These are phyloP conservation scores for Lotmaria passim DNA, from an alignment of 208 protist species.

Conservation along the genomic window DNA sequence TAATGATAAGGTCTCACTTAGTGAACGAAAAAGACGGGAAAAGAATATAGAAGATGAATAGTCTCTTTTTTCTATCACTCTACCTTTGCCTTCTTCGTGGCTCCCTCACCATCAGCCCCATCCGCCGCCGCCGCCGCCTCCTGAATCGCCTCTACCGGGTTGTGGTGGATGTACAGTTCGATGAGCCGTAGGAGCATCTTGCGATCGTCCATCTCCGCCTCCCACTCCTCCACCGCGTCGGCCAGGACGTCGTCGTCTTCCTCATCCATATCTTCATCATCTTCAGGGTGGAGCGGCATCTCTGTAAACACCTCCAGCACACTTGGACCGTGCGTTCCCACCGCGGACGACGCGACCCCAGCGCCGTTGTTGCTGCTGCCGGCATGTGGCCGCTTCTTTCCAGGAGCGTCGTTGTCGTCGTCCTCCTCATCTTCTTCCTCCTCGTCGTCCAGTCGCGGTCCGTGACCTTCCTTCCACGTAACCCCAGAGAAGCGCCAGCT, in stretches of 20 bases:
- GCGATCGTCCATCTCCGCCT: constrained; percentile 79
- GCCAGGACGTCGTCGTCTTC: constrained; percentile 55
- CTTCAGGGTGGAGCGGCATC: constrained; percentile 73
- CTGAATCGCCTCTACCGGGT: constrained; percentile 35
- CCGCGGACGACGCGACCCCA: not conserved
- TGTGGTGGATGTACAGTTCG: constrained; percentile 40
- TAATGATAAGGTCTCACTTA: too few relatives aligned
- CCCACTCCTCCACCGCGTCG: constrained; percentile 69
- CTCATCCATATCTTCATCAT: constrained; percentile 58
- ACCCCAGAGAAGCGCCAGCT: constrained; percentile 70
- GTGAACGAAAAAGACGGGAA: not conserved
- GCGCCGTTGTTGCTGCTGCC: constrained; percentile 9
- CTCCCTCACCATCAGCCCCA: constrained; percentile 18
- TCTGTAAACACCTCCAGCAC: constrained; percentile 79
- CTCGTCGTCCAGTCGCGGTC: constrained; percentile 44
- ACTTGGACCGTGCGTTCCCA: constrained; percentile 53
- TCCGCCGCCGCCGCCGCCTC: constrained; percentile 37
- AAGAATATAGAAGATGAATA: constrained; percentile 6
- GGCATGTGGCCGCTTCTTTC: constrained; percentile 37
- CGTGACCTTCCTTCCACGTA: constrained; percentile 77
- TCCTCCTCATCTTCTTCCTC: constrained; percentile 31
- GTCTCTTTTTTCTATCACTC: constrained; percentile 41
- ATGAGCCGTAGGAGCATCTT: constrained; percentile 56
- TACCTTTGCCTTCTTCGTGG: constrained; percentile 38
- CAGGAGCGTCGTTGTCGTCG: constrained; percentile 17